Conservation (phyloP, 2,329 filamentous ascomycete genomes). For the Scytalidium sp. region DNA sequence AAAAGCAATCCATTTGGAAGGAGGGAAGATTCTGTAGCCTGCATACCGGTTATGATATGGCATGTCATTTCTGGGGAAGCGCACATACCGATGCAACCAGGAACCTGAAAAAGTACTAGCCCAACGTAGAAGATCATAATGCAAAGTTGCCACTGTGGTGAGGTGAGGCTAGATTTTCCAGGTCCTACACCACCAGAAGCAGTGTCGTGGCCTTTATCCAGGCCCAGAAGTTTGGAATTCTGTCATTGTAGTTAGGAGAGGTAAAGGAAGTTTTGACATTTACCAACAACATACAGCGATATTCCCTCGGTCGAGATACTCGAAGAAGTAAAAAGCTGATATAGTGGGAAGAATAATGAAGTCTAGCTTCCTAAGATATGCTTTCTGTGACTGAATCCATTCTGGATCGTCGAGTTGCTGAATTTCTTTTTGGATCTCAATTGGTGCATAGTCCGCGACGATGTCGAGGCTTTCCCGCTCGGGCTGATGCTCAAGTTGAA, state of each 20-base stretch:
- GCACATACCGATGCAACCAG: constrained; percentile 10
- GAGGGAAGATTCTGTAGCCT: constrained; percentile 15
- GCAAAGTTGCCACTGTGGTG: constrained; percentile 10
- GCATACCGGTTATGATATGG: not conserved
- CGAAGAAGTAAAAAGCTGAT: constrained; percentile 14
- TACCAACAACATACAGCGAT: constrained; percentile 7
- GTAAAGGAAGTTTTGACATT: not conserved
- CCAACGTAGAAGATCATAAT: constrained; percentile 19
- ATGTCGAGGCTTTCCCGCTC: not conserved
- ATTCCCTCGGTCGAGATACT: constrained; percentile 14
- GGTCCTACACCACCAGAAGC: constrained; percentile 8
- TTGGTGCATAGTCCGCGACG: constrained; percentile 6
- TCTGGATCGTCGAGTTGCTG: constrained; percentile 9
- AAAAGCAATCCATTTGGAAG: constrained; percentile 17
- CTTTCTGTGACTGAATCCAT: constrained; percentile 9
- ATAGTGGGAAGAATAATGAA: constrained; percentile 12
- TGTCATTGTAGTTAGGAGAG: not conserved
- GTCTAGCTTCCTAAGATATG: constrained; percentile 12
- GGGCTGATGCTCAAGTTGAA: constrained; percentile 7
- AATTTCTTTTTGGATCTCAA: constrained; percentile 11
- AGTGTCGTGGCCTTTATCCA: constrained; percentile 9
- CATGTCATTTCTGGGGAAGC: not conserved
- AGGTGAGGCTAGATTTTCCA: constrained; percentile 5
- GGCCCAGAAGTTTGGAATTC: constrained; percentile 13
- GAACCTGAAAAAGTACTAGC: constrained; percentile 17